Evolutionary conservation across 441 rosid genomes (phyloP).

Genomic region (Hypseocharis bilobata): DNA sequence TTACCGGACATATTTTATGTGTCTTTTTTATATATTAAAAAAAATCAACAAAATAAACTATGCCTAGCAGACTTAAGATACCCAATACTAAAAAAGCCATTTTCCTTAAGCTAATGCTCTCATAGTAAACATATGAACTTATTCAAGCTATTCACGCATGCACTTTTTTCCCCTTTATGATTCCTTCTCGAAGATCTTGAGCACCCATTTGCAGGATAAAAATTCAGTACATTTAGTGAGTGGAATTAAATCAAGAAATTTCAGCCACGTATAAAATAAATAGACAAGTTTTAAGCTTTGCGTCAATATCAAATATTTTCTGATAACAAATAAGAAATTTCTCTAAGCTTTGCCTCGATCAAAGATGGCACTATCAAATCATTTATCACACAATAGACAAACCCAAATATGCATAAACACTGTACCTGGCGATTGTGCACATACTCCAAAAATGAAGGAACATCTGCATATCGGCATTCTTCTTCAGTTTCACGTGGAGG

Average conservation of each 20-base stretch:
- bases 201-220: background rate
- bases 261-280: background rate
- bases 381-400: background rate
- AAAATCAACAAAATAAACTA: background rate
- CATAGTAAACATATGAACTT: background rate
- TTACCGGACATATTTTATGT: background rate
- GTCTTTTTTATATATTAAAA: background rate
- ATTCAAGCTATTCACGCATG: background rate
- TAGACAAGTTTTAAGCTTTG: background rate
- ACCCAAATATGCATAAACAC: conserved; percentile 3
- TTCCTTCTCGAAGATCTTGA: background rate
- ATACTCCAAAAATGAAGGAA: conserved; percentile 82
- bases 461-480: conserved; percentile 58
- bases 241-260: background rate
- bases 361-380: background rate
- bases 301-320: background rate
- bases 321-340: background rate
- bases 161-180: too few relatives aligned
- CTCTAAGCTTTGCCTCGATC: background rate
- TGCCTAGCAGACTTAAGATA: background rate
- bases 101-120: background rate
- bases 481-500: conserved; percentile 40
- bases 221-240: too few relatives aligned
- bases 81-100: background rate
- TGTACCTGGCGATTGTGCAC: conserved; percentile 91